Base-by-base conservation (phyloP, 768 basidiomycete genomes). In the Cystofilobasidium macerans region DNA sequence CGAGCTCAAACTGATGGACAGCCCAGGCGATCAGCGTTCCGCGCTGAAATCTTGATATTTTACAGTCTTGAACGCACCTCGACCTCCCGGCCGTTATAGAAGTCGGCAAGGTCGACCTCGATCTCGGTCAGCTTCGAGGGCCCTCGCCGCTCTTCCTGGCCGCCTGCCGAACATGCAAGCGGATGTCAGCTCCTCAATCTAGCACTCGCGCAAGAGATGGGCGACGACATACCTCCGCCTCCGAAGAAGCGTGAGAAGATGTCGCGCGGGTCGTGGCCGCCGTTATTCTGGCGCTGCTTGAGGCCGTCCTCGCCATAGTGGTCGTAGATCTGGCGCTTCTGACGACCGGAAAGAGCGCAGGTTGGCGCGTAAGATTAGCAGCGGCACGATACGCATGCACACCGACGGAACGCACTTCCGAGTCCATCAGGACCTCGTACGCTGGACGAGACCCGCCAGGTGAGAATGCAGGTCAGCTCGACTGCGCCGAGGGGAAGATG, bases 271-370 rank as follows among this genome's bases (percentile, higher is more conserved):
- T 97, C 91, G 62, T 86, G 80, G 69, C 87, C 86, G 56, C 85
- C 85, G 30, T 73, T 71, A 47, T 75, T 73, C 71, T 93, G 90
- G 61, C 89, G 89, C 36, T 88, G 88, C 75, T 89, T 89, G 62
- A 99, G 75, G 12, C 94, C 94, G 75, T 95, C 93, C 83, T 91
- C 70, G 68, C 94, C 94, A 78, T 92, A 86, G 65, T 86, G 82
- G 76, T 98, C 95, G 76, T 97, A 99, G 69, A 94, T 88, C 78
- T 84, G 81, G 35, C 88, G 85, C 86, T 91, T 94, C 87, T 93
- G 73, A 20, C 20, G 40, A 43, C 43, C 26, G 67, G 20, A n/a
- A 69, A 35, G 57, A 33, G 38, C 22, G 30, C 26, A 13, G 42
- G 13, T 5, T 20, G 42, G 22, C 42, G 42, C n/a, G 36, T 56